These are phyloP conservation scores for Chlamydomonas sphaeroides DNA, from an alignment of 139 green algal species.

Conservation along the genomic window DNA sequence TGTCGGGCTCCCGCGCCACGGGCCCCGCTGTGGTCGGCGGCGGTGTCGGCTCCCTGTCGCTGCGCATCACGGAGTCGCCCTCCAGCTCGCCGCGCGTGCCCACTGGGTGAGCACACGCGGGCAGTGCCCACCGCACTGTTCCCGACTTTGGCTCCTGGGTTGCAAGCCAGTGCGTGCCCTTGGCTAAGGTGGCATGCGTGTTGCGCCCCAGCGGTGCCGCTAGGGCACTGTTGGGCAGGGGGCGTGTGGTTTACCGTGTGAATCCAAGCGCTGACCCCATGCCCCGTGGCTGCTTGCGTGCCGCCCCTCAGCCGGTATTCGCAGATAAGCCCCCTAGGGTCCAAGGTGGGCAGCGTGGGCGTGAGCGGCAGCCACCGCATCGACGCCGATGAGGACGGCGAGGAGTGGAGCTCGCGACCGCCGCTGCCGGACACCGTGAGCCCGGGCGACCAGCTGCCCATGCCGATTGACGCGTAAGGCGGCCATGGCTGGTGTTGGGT, in stretches of 20 bases:
- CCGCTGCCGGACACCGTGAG: neutral
- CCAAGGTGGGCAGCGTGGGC: conserved; percentile 16
- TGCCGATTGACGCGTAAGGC: too few species aligned
- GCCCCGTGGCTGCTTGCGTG: too few species aligned
- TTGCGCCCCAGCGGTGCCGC: too few species aligned
- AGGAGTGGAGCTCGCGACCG: neutral
- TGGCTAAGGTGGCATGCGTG: too few species aligned
- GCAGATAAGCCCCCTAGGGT: neutral
- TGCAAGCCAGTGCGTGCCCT: too few species aligned
- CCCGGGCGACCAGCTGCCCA: conserved; percentile 30
- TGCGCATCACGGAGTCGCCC: conserved; percentile 18
- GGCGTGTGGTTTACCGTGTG: too few species aligned
- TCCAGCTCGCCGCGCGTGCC: neutral
- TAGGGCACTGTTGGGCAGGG: too few species aligned
- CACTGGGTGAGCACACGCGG: neutral
- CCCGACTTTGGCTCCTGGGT: too few species aligned
- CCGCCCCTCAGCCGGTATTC: conserved; percentile 1
- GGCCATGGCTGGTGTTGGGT: too few species aligned
- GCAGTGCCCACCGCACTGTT: too few species aligned
- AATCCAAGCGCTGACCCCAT: too few species aligned
- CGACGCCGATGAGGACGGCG: neutral
- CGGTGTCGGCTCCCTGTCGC: neutral
- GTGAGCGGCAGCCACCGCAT: conserved; percentile 6
- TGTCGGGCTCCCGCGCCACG: neutral
- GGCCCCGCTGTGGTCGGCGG: neutral